phyloP scores from a whole-genome alignment of 148 eudicot genomes.

The Diospyros kaki region DNA sequence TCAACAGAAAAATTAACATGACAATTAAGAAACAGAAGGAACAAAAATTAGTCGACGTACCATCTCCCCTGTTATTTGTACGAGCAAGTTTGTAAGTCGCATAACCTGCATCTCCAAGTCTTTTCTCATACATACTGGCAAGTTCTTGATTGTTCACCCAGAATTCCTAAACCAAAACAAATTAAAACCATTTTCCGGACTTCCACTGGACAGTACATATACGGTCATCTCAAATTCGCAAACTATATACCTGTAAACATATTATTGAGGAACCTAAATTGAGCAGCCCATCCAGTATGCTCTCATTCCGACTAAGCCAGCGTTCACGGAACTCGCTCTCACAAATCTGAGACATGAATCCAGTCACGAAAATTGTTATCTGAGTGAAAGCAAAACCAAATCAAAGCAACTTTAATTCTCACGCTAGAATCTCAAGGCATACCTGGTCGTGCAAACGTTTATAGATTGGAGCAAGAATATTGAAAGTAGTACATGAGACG shows the following conservation, averaged over 20 bases:
- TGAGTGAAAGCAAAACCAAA: neutral
- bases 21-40: neutral
- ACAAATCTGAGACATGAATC: slow-evolving; percentile 19
- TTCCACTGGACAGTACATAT: neutral
- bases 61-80: slow-evolving; percentile 96
- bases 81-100: slow-evolving; percentile 75
- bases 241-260: slow-evolving; percentile 36
- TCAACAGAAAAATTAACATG: too few species aligned
- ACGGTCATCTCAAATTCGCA: neutral
- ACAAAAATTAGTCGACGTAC: slow-evolving; percentile 28
- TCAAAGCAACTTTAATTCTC: neutral
- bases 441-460: slow-evolving; percentile 74
- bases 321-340: slow-evolving; percentile 40
- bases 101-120: slow-evolving; percentile 94
- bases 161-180: slow-evolving; percentile 53
- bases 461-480: slow-evolving; percentile 95
- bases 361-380: neutral
- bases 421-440: neutral
- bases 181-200: neutral
- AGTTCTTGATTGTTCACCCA: slow-evolving; percentile 99
- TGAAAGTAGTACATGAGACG: slow-evolving; percentile 90
- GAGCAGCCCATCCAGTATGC: slow-evolving; percentile 39
- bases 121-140: slow-evolving; percentile 76
- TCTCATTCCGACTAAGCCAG: slow-evolving; percentile 37
- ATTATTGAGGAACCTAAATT: slow-evolving; percentile 40